Conservation (phyloP, 2,329 filamentous ascomycete species). For the Arthrinium puccinioides region DNA sequence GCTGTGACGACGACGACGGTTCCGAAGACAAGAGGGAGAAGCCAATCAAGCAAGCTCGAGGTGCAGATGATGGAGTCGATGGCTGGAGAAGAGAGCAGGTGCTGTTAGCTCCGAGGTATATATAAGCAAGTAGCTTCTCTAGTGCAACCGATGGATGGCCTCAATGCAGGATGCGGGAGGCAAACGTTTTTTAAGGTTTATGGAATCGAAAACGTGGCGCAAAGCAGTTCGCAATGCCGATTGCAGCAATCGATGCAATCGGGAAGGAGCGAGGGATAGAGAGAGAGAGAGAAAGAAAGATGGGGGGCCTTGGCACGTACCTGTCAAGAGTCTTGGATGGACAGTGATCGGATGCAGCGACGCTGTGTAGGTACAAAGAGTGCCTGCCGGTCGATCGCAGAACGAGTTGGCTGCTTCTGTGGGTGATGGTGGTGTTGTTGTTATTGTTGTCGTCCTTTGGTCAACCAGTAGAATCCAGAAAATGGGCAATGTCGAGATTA, state of each 20-base stretch:
- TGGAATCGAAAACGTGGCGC: too few relatives aligned
- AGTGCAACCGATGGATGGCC: constrained; percentile 9
- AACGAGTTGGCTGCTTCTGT: background rate
- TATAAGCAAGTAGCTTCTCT: constrained; percentile 6
- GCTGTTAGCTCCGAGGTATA: background rate
- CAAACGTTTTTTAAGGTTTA: too few relatives aligned
- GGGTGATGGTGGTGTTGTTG: constrained; percentile 1
- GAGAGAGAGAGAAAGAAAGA: too few relatives aligned
- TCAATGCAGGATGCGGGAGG: too few relatives aligned
- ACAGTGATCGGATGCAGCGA: background rate
- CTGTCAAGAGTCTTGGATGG: background rate
- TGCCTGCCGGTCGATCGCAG: background rate
- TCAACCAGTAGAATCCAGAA: constrained; percentile 10
- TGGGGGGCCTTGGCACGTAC: too few relatives aligned
- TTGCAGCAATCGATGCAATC: too few relatives aligned
- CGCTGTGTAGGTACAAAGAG: background rate
- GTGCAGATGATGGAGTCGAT: too few relatives aligned
- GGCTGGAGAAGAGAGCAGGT: background rate
- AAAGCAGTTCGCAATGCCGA: too few relatives aligned
- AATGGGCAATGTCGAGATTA: constrained; percentile 13
- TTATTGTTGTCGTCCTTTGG: background rate
- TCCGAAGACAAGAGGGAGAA: constrained; percentile 6
- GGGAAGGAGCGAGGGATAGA: too few relatives aligned
- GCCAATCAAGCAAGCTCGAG: background rate
- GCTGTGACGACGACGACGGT: constrained; percentile 8